phyloP scores from a whole-genome alignment of 2,329 filamentous ascomycete genomes.

The Metarhizium rileyi region DNA sequence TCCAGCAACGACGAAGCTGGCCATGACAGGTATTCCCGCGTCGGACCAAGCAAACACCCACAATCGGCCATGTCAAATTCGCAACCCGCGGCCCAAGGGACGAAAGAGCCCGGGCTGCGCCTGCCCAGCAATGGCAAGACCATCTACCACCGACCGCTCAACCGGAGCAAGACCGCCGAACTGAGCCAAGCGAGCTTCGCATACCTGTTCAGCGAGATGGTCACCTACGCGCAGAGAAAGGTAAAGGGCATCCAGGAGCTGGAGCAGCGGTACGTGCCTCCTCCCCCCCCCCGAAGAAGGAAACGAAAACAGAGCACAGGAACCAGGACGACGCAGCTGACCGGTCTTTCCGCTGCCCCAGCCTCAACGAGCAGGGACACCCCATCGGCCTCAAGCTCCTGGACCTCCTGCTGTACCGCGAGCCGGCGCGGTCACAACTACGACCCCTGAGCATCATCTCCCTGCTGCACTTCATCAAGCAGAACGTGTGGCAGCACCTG shows the following conservation, averaged over 20 bases:
- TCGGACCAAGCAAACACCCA: not conserved
- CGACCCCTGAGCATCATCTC: conserved; percentile 82
- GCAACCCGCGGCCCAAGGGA: conserved; percentile 29
- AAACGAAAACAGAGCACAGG: not conserved
- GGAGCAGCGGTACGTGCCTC: conserved; percentile 62
- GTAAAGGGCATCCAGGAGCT: conserved; percentile 91
- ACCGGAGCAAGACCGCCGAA: conserved; percentile 79
- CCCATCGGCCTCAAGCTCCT: conserved; percentile 89
- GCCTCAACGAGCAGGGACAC: conserved; percentile 85
- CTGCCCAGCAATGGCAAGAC: conserved; percentile 92
- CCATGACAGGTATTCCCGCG: not conserved
- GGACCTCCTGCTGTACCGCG: conserved; percentile 84
- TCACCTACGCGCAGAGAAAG: conserved; percentile 81
- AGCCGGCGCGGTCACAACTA: conserved; percentile 58
- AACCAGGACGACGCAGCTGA: too few species aligned
- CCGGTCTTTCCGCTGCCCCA: too few species aligned
- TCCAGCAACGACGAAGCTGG: not conserved
- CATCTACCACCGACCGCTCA: conserved; percentile 93
- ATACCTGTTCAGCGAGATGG: conserved; percentile 94
- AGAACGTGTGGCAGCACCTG: conserved; percentile 82
- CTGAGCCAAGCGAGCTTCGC: conserved; percentile 90
- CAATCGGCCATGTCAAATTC: conserved; percentile 37
- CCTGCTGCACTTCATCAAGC: conserved; percentile 91
- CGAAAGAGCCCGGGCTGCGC: conserved; percentile 57
- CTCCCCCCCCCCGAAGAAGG: not conserved